Base-by-base conservation (phyloP, 2,329 filamentous ascomycete species). In the Pestalotiopsis sp. region DNA sequence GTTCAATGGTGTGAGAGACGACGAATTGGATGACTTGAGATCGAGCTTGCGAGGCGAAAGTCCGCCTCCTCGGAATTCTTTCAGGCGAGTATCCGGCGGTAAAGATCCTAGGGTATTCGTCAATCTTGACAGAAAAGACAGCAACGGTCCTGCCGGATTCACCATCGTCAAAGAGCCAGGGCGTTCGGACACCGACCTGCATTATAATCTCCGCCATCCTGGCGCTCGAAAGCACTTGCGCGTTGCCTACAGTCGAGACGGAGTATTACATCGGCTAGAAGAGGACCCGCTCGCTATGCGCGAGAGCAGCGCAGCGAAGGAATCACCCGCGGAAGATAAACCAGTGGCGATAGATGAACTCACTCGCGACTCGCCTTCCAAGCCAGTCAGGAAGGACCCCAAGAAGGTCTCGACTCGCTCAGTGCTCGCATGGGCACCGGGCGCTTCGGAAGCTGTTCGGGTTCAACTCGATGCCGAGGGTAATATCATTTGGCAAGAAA, bases 351-450 rank as follows among this genome's bases (percentile, higher is more conserved):
- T 36, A 36, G 31, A 36, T 36, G 31, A 31, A 31, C 27, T 31
- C 27, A 31, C 7, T 31, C 27, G 27, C 27, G 5, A 31, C 27
- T 31, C 27, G 5, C 27, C 31, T 36, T 36, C 31, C 31, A 36
- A 20, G 25, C 25, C 56, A 59, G 12, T 13, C 6, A 59, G 25
- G n/a, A 52, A 5, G 45, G 45, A 7, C n/a, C 4, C 25, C 17
- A 49, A 58, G 61, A 36, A 59, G 7, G 31, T 36, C 36, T 41
- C n/a, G 4, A 49, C 4, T 2, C 25, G 52, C 45, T 6, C 59
- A 27, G 45, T 67, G 25, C 68, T 68, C 61, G 60, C 68, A 27
- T 69, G 67, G 67, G 63, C 67, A 12, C 57, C 49, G 25, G 45
- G 45, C 41, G 38, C 57, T 4, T 14, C 20, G 12, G 58, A 62